phyloP scores from a whole-genome alignment of 768 basidiomycete genomes.

The Termitomyces sp. region DNA sequence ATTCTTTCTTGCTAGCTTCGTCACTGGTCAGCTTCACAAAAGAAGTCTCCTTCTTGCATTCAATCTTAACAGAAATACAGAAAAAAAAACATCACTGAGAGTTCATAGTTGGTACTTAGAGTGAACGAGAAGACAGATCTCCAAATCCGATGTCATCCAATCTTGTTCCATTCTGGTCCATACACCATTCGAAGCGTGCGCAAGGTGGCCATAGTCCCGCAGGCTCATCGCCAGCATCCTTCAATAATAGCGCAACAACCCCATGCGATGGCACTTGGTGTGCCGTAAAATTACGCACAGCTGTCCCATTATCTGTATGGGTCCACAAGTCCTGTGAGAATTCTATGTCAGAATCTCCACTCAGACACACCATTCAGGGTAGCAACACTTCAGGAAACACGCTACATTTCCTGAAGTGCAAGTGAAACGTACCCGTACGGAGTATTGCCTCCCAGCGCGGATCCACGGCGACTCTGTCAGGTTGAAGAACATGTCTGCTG shows the following conservation, averaged over 20 bases:
- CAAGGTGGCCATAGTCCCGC: conserved; percentile 57
- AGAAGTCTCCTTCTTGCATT: not conserved
- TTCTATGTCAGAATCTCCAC: not conserved
- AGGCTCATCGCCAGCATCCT: conserved; percentile 69
- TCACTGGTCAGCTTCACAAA: too few relatives aligned
- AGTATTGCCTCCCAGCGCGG: conserved; percentile 57
- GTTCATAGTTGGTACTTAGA: not conserved
- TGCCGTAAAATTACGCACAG: conserved; percentile 55
- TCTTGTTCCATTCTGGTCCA: conserved; percentile 52
- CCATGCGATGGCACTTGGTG: conserved; percentile 61
- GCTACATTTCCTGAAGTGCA: too few relatives aligned
- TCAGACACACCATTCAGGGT: too few relatives aligned
- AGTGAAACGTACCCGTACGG: conserved; percentile 45
- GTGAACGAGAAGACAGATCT: not conserved
- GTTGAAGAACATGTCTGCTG: conserved; percentile 54
- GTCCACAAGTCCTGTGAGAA: conserved; percentile 61
- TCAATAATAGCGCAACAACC: conserved; percentile 64
- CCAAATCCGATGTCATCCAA: conserved; percentile 15
- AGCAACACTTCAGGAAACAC: too few relatives aligned
- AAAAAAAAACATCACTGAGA: not conserved
- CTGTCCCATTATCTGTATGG: conserved; percentile 71
- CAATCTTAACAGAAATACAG: not conserved
- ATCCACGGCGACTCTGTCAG: conserved; percentile 67
- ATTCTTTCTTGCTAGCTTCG: too few relatives aligned
- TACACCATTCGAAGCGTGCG: conserved; percentile 58